These are phyloP conservation scores for Toxicodendron radicans DNA, from an alignment of 345 rosid species.

Conservation along the genomic window DNA sequence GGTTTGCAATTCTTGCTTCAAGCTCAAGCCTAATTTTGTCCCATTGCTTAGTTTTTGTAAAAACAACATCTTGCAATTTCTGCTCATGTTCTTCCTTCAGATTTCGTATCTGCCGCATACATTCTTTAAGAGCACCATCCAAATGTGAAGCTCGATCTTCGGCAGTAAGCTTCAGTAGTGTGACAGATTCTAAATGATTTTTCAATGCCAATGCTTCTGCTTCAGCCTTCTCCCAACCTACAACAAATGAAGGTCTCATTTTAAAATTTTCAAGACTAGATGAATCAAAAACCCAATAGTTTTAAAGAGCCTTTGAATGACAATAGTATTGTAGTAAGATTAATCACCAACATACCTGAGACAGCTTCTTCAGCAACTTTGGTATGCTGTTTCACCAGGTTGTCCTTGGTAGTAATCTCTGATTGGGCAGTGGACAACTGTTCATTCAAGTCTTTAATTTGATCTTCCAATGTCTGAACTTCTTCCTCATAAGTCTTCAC, in stretches of 20 bases:
- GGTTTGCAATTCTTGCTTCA: slow-evolving; percentile 59
- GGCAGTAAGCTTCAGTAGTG: slow-evolving; percentile 77
- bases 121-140: slow-evolving; percentile 95
- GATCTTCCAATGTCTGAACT: slow-evolving; percentile 58
- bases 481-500: slow-evolving; percentile 60
- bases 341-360: slow-evolving; percentile 50
- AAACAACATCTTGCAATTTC: slow-evolving; percentile 66
- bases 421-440: slow-evolving; percentile 69
- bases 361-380: slow-evolving; percentile 99
- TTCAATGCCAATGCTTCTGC: slow-evolving; percentile 91
- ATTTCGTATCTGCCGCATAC: slow-evolving; percentile 92
- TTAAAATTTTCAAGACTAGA: background rate
- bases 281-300: background rate
- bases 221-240: slow-evolving; percentile 99
- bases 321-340: background rate
- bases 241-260: slow-evolving; percentile 15
- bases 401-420: slow-evolving; percentile 73
- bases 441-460: slow-evolving; percentile 71
- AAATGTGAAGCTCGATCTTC: slow-evolving; percentile 91
- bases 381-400: slow-evolving; percentile 88
- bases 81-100: slow-evolving; percentile 91
- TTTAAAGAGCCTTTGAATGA: slow-evolving; percentile 4
- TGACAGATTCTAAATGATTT: slow-evolving; percentile 77
- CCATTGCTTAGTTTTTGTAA: slow-evolving; percentile 62
- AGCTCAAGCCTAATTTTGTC: slow-evolving; percentile 76